Conservation (phyloP, 371 early-diverging fungal species). For the Batrachochytrium dendrobatidis region DNA sequence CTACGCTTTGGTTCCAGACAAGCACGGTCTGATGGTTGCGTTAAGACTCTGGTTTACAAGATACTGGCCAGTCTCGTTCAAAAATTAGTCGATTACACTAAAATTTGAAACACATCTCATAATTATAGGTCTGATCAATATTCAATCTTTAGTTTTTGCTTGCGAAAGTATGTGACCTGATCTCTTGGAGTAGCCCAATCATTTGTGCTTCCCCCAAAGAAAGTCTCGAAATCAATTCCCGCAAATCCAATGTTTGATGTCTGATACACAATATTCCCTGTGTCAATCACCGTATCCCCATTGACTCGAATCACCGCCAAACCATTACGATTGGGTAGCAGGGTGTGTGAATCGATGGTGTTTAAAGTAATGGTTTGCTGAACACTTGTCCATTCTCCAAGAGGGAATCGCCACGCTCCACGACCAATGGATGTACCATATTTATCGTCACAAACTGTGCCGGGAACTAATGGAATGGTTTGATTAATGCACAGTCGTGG, state of each 20-base stretch:
- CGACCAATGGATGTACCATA: conserved; percentile 61
- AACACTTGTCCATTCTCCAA: conserved; percentile 50
- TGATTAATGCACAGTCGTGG: conserved; percentile 37
- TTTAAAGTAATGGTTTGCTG: conserved; percentile 52
- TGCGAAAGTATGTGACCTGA: conserved; percentile 50
- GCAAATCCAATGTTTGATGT: conserved; percentile 9
- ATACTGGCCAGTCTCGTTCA: too few relatives aligned
- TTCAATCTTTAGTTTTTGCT: neutral
- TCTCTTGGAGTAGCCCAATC: conserved; percentile 44
- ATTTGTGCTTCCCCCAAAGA: conserved; percentile 48
- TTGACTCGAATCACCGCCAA: conserved; percentile 35
- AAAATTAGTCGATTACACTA: too few relatives aligned
- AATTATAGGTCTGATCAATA: too few relatives aligned
- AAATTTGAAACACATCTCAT: too few relatives aligned
- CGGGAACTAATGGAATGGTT: conserved; percentile 35
- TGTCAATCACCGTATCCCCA: conserved; percentile 19
- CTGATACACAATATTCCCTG: conserved; percentile 9
- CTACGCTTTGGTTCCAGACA: too few relatives aligned
- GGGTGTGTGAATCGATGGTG: conserved; percentile 43
- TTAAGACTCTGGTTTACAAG: too few relatives aligned
- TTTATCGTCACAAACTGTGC: conserved; percentile 45
- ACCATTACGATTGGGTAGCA: conserved; percentile 43
- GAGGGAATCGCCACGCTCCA: conserved; percentile 43
- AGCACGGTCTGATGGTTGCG: too few relatives aligned
- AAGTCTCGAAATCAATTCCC: conserved; percentile 36